These are phyloP conservation scores for Tieghemostelium lacteum DNA, from an alignment of 78 protist genomes.

Conservation along the genomic window DNA sequence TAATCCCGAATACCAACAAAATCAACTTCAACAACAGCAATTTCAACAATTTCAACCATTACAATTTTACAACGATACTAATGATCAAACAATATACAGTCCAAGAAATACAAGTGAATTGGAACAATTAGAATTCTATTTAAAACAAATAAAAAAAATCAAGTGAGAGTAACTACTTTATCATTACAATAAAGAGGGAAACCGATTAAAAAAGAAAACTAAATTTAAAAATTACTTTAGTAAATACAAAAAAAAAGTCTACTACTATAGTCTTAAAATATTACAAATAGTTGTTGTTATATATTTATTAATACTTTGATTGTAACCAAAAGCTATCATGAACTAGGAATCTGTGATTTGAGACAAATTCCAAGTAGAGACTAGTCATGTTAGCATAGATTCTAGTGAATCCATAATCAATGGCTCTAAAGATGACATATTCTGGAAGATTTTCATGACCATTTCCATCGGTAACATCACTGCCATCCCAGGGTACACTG, in stretches of 20 bases:
- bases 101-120: neutral
- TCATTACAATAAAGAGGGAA: too few species aligned
- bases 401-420: slow-evolving; percentile 63
- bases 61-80: neutral
- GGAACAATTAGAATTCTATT: neutral
- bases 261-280: too few species aligned
- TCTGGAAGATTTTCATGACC: slow-evolving; percentile 68
- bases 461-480: slow-evolving; percentile 13
- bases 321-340: slow-evolving; percentile 56
- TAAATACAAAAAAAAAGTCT: too few species aligned
- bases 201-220: too few species aligned
- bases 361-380: slow-evolving; percentile 72
- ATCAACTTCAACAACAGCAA: neutral
- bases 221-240: too few species aligned
- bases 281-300: too few species aligned
- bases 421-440: slow-evolving; percentile 35
- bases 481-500: slow-evolving; percentile 12
- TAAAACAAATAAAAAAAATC: too few species aligned
- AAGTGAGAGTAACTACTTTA: too few species aligned
- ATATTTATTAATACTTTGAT: slow-evolving; percentile 19
- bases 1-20: neutral
- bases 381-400: slow-evolving; percentile 39
- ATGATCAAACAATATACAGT: too few species aligned
- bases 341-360: slow-evolving; percentile 39
- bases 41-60: neutral